Evolutionary conservation across 345 rosid species (phyloP), one percentile per base, ranked within the genome.

Genomic region (Eucalyptus brandiana): DNA sequence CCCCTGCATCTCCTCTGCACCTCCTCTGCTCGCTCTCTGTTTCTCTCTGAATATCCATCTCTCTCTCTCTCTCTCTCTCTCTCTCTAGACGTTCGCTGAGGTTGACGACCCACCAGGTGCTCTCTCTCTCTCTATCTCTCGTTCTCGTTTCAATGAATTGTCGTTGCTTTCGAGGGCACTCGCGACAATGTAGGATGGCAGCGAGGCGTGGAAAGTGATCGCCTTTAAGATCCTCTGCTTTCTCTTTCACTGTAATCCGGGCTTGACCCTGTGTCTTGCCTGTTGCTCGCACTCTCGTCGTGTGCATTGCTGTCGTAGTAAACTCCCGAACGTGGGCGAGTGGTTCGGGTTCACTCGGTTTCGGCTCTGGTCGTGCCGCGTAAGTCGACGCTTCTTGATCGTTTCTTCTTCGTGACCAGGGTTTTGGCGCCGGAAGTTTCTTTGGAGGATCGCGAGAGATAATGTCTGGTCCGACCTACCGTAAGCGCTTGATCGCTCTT

Each of bases 381-480:
- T 11, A 3, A 21, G 42, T 40, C 2, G 24, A 1, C 16, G 28
- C 47, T 76, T 21, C 83, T 11, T 37, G 28, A 37, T 40, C 23
- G 80, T 91, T 85, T 42, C 87, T 87, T 87, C 90, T 88, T 90
- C 86, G 62, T 85, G 90, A 89, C 85, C 87, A 87, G 86, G 87
- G 81, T 26, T 53, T 87, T 76, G 21, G 51, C 58, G 34, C 92
- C 58, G 81, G 56, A 86, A 30, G 60, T 58, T 86, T 62, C 30
- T 87, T 83, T 87, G 54, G 83, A 72, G 72, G 42, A 86, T 28
- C 45, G 44, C 50, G 45, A 89, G 89, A 72, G n/a, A 94, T 86
- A 89, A 95, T 96, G 98, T 96, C 94, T 50, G 95, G 92, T 42
- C 89, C 95, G 34, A 91, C 94, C 26, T 94, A 87, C 76, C 92